Evolutionary conservation across 176 grass and related monocot species (phyloP), one percentile per base, ranked within the genome.

Genomic region (Guadua angustifolia): DNA sequence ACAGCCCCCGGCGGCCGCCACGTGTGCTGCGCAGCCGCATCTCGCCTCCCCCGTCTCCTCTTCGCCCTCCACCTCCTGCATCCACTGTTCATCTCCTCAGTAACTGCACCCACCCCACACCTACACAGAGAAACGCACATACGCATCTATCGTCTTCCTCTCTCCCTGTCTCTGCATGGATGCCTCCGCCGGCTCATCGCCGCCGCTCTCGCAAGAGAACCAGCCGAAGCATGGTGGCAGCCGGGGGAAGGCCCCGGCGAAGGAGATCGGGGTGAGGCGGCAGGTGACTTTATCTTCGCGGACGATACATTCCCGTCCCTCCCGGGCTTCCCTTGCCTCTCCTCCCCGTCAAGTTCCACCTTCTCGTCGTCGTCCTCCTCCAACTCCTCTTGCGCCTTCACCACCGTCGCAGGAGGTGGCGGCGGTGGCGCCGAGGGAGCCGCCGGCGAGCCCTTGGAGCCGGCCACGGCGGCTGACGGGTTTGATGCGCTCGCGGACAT

Each of bases 271-370:
- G 82, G 78, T 7, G 81, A 82, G 25, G 86, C 83, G 63, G 90
- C 39, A 15, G 88, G 93, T 7, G 95, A 93, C 47, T 88, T 98
- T 78, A 69, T 92, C 19, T 92, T 98, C 84, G 86, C 85, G 4
- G 87, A 93, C 18, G 92, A 95, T 70, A 85, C 91, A 43, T 98
- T 98, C 46, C 82, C 92, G 3, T 72, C 68, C 7, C 89, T 98
- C 15, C 92, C 89, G 4, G 85, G 95, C 63, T 98, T 98, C 82
- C 87, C 85, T 5, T 93, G 88, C 82, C 84, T 95, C 26, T 91
- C 89, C 2, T 95, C 91, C 6, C 92, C 89, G 58, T 86, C 90
- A 24, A 83, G 81, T 15, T 89, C 95, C 17, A 62, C 40, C 6
- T 88, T 83, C 51, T 93, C 91, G 5, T 98, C 92, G 0, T 88